phyloP scores from a whole-genome alignment of 2,329 filamentous ascomycete genomes.

The Aureobasidium subglaciale region DNA sequence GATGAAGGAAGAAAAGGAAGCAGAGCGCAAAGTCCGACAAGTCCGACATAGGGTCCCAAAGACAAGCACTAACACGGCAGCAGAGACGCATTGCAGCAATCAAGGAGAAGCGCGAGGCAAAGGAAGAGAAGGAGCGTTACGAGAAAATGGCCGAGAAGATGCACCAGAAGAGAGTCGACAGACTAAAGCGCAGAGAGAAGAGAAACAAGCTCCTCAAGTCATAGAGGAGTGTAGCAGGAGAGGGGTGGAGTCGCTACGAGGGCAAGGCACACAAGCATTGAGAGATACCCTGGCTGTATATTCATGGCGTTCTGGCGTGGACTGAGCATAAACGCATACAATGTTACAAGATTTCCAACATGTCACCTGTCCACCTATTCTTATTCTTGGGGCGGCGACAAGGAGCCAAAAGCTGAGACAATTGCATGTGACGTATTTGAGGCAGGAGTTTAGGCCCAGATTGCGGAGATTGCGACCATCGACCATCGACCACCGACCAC shows the following conservation, averaged over 20 bases:
- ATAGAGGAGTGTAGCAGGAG: constrained; percentile 19
- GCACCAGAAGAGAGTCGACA: constrained; percentile 91
- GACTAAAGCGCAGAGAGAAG: constrained; percentile 92
- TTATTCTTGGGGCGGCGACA: too few species aligned
- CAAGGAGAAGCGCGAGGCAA: constrained; percentile 76
- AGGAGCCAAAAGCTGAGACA: too few species aligned
- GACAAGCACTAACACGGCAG: constrained; percentile 17
- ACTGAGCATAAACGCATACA: not conserved
- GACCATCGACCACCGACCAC: not conserved
- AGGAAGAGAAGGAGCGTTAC: constrained; percentile 88
- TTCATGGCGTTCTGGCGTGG: constrained; percentile 9
- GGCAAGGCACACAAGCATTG: not conserved
- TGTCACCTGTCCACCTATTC: too few species aligned
- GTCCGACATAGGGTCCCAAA: not conserved
- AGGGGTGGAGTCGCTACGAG: constrained; percentile 16
- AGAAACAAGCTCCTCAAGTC: constrained; percentile 69
- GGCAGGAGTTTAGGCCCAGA: constrained; percentile 3
- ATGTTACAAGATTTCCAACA: not conserved
- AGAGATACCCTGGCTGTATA: constrained; percentile 12
- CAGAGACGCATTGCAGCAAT: constrained; percentile 72
- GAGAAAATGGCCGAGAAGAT: constrained; percentile 95
- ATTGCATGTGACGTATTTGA: not conserved
- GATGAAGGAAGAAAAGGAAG: constrained; percentile 91
- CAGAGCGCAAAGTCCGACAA: constrained; percentile 65
- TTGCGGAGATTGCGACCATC: constrained; percentile 5